Evolutionary conservation across 352 stramenopile species (phyloP), one percentile per base, ranked within the genome.

Genomic region (Globisporangium sylvaticum): DNA sequence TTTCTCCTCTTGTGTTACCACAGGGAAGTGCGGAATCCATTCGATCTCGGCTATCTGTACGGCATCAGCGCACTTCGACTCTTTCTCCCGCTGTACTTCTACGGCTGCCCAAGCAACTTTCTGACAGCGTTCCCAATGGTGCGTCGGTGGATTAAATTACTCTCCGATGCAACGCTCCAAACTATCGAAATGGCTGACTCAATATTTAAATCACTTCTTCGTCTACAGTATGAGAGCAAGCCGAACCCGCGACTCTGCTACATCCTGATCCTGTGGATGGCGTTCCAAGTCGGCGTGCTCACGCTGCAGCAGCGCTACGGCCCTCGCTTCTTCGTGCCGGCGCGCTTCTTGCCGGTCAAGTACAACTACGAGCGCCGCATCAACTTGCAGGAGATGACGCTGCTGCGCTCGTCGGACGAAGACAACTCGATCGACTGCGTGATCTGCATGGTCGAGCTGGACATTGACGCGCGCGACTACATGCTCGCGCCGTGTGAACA

Each of bases 401-500:
- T 92, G 44, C 72, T 94, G 7, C 80, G 81, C 34, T 73, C 69
- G 12, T 72, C 75, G 14, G 75, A 81, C 57, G 87, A 89, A 66
- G 82, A 88, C 52, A 76, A 71, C 62, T 74, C 80, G 7, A 88
- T 92, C 53, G 85, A 95, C 72, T 95, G 87, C 44, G 87, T 94
- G 42, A 95, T 95, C 60, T 95, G 87, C 71, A 94, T 95, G 84
- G 82, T 94, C 27, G 81, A 92, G 67, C 73, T 96, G 22, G 84
- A 90, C 59, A 81, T 87, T 54, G 75, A 85, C 70, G 88, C 73
- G 32, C 82, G 80, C 42, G 88, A 97, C 72, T 98, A 98, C 76
- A 98, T 98, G 94, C 91, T 98, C 42, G 92, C 94, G 31, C 96
- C 96, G n/a, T 98, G 96, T 68, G 91, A 98, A 66, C 96, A 98